A percentile compares a stretch with the other conserved stretches of the same genome.
Conservation (phyloP, 805 yeast species). For the Kuraishia hungarica region DNA sequence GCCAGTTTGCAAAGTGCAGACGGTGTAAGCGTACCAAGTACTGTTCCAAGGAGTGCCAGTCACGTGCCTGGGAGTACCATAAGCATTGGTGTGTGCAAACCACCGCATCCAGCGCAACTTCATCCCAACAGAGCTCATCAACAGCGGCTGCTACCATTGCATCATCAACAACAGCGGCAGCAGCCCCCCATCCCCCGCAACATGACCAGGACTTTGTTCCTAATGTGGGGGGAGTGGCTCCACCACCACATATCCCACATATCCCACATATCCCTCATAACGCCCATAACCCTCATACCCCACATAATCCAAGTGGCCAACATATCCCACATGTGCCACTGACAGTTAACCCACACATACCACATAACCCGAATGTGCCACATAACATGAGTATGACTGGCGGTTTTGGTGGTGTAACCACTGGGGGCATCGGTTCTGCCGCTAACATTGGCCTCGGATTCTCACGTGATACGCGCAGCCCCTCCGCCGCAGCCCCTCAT, state of each 20-base stretch:
- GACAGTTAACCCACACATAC: not conserved
- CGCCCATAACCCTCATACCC: not conserved
- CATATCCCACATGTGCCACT: not conserved
- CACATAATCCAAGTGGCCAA: not conserved
- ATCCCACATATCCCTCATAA: not conserved
- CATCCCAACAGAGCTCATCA: constrained; percentile 3
- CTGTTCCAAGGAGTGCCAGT: constrained; percentile 88
- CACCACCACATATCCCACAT: not conserved
- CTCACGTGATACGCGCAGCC: not conserved
- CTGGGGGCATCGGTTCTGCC: not conserved
- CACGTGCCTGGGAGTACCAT: constrained; percentile 87
- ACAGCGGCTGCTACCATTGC: not conserved
- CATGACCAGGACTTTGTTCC: not conserved
- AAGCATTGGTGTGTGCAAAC: constrained; percentile 82
- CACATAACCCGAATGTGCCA: not conserved
- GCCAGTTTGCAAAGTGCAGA: constrained; percentile 92
- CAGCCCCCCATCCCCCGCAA: not conserved
- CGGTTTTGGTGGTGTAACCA: not conserved
- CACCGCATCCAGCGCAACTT: constrained; percentile 15
- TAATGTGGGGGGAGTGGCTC: not conserved
- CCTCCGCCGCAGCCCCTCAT: too few species aligned
- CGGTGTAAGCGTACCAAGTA: constrained; percentile 92
- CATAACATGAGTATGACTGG: not conserved
- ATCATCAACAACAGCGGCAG: not conserved
- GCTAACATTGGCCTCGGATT: not conserved